Evolutionary conservation across 2,329 filamentous ascomycete genomes (phyloP), one percentile per base, ranked within the genome.

Genomic region (Cladorrhinum sp.): DNA sequence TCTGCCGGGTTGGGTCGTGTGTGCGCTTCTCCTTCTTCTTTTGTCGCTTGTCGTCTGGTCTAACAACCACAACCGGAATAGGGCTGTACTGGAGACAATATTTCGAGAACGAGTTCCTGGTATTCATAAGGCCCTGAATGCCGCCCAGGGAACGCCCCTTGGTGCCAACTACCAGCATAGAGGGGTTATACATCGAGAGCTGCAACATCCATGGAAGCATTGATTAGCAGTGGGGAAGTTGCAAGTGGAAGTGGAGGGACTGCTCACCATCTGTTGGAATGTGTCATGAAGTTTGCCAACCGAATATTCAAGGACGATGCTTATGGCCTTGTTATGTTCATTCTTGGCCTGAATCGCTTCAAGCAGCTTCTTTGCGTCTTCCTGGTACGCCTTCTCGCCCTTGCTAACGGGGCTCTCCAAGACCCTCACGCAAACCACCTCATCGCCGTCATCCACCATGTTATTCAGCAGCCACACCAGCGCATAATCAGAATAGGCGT

Each of bases 81-180:
- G 93, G 92, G 1, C 91, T 96, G 73, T 96, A 93, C 72, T 97
- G 93, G 12, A 96, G 82, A 70, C 93, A 96, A 76, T 96, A 97
- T 72, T 96, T 96, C 24, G 91, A 96, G 50, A 96, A 93, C 0
- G 90, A 95, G 65, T 92, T 95, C 49, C 82, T 78, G 30, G 82
- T 84, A 54, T 91, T 91, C 48, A 96, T 84, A 28, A 96, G 80
- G 53, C 91, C 91, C 72, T 96, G 92, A 60, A 96, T 87, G 24
- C 92, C 92, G 33, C 91, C 91, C 1, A 96, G 81, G 39, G 89
- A 94, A 58, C 92, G 85, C 51, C 93, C 93, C 68, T 90, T 86
- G 1, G 93, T 96, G 49, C 93, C 93, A 16, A 97, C 93, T 26
- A 97, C 89, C 21, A 97, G 83, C 77, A 96, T 93, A 2, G 91